Evolutionary conservation across 2,329 filamentous ascomycete genomes (phyloP).

Genomic region (Colletotrichum orchidophilum): DNA sequence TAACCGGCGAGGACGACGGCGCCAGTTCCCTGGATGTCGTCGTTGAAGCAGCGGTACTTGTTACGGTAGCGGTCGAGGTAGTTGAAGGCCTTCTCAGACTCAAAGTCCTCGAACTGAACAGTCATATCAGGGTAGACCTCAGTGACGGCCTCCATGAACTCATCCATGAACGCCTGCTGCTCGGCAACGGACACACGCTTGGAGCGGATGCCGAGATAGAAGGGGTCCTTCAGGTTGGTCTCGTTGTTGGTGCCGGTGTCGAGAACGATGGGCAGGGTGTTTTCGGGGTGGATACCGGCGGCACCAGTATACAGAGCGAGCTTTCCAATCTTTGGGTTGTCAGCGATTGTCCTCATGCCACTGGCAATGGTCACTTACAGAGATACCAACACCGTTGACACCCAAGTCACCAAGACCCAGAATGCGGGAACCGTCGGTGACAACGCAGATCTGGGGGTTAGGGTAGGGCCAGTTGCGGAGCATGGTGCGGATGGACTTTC

Average conservation of each 20-base stretch:
- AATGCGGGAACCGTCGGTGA: constrained; percentile 94
- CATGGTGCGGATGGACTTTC: constrained; percentile 87
- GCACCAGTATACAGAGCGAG: constrained; percentile 94
- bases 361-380: too few relatives aligned
- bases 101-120: constrained; percentile 98
- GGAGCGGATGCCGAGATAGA: constrained; percentile 90
- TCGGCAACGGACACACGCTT: constrained; percentile 81
- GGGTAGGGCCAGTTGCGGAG: constrained; percentile 92
- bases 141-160: constrained; percentile 92
- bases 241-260: constrained; percentile 75
- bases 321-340: constrained; percentile 79
- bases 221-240: constrained; percentile 70
- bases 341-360: too few relatives aligned
- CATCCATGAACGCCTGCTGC: constrained; percentile 93
- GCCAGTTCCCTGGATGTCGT: constrained; percentile 97
- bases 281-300: constrained; percentile 91
- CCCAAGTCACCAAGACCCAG: constrained; percentile 94
- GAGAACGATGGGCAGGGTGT: constrained; percentile 77
- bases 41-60: constrained; percentile 95
- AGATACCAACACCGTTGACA: constrained; percentile 97
- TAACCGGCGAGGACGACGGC: constrained; percentile 88
- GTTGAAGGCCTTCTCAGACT: constrained; percentile 90
- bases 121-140: constrained; percentile 75
- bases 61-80: constrained; percentile 91
- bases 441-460: constrained; percentile 93